Evolutionary conservation across 345 rosid species (phyloP), one percentile per base, ranked within the genome.

Genomic region (Linum usitatissimum): DNA sequence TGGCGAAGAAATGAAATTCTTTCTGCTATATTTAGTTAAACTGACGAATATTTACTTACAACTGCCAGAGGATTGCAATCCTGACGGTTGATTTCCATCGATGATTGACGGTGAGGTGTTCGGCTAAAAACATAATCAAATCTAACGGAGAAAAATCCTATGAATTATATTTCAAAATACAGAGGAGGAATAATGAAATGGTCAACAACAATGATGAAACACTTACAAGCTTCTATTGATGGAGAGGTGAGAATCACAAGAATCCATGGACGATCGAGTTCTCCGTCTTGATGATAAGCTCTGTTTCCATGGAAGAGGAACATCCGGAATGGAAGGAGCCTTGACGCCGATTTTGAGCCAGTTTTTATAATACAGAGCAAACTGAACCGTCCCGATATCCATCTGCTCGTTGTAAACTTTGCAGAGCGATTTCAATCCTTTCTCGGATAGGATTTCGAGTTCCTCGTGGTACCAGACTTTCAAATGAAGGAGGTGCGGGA

Each of bases 401-500:
- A 85, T 66, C 31, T 68, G 77, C 1, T 73, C 75, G 66, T 77
- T 70, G 23, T 81, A 81, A 30, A 69, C 80, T 68, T 72, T 78
- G 59, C 61, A 70, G 62, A 83, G 64, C 10, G 66, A 71, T 56
- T 78, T 80, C 69, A 63, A 28, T 61, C 62, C 79, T 55, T 72
- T 76, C 54, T 73, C 67, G 7, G 60, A 75, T 5, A 81, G 56
- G 21, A 31, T 31, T 51, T 86, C 81, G 7, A 78, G 73, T 49
- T 86, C 86, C 30, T 72, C 60, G 9, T 66, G 79, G 71, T 75
- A 72, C 92, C 92, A 86, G 53, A 86, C 77, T 73, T 78, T 80
- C 3, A 86, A 76, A 59, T 86, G 92, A 48, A 81, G 88, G 51
- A 86, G 83, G 61, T 83, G 92, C 2, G 92, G 92, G 53, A 83